These are phyloP conservation scores for Larix kaempferi DNA, from an alignment of 75 land plant genomes.

Conservation along the genomic window DNA sequence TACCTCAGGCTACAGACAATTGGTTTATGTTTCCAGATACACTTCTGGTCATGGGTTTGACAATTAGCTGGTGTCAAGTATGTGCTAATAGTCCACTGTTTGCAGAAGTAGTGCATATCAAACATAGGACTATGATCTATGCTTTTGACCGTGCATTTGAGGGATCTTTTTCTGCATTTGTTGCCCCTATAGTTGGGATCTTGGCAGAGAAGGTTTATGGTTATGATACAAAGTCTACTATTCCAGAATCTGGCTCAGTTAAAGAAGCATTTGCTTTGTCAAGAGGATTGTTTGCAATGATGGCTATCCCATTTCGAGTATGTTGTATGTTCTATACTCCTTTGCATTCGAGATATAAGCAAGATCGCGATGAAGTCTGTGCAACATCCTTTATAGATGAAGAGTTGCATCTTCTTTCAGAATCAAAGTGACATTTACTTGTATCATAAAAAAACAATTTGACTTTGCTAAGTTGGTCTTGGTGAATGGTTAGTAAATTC, in stretches of 20 bases:
- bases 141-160: conserved; percentile 97
- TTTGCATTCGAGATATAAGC: conserved; percentile 56
- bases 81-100: conserved; percentile 92
- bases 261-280: conserved; percentile 83
- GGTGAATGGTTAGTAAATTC: not conserved
- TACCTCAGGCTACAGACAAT: conserved; percentile 63
- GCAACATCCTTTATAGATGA: conserved; percentile 29
- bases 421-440: not conserved
- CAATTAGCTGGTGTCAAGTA: conserved; percentile 92
- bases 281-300: conserved; percentile 79
- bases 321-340: conserved; percentile 83
- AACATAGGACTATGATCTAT: conserved; percentile 94
- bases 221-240: conserved; percentile 50
- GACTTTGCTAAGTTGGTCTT: not conserved
- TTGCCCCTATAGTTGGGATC: conserved; percentile 88
- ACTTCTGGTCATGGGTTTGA: conserved; percentile 82
- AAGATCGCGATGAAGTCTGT: conserved; percentile 57
- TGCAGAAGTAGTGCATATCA: conserved; percentile 90
- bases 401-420: conserved; percentile 16
- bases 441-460: not conserved
- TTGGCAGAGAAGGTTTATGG: conserved; percentile 86
- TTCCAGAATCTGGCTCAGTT: conserved; percentile 50
- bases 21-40: conserved; percentile 60
- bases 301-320: conserved; percentile 88
- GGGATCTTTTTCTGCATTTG: conserved; percentile 84